phyloP scores from a whole-genome alignment of 768 basidiomycete genomes.

The Phallus indusiatus region DNA sequence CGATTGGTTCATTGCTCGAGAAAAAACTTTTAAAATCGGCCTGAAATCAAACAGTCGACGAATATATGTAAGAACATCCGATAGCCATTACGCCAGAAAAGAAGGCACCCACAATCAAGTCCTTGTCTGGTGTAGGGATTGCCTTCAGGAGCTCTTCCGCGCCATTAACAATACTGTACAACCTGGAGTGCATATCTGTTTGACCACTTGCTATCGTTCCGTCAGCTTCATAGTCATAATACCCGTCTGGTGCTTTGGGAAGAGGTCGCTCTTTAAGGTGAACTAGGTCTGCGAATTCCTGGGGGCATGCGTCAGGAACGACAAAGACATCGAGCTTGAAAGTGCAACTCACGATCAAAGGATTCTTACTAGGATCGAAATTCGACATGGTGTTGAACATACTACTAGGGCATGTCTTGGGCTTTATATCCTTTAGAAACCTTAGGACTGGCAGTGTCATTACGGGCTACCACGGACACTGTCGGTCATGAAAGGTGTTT shows the following conservation, averaged over 20 bases:
- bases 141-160: not conserved
- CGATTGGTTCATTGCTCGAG: conserved; percentile 22
- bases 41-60: not conserved
- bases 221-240: conserved; percentile 33
- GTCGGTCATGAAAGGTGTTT: too few relatives aligned
- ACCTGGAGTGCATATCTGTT: conserved; percentile 24
- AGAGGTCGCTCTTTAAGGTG: conserved; percentile 28
- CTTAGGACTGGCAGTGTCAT: too few relatives aligned
- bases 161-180: conserved; percentile 13
- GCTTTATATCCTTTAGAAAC: too few relatives aligned
- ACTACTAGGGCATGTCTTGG: too few relatives aligned
- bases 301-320: too few relatives aligned
- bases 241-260: conserved; percentile 34
- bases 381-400: too few relatives aligned
- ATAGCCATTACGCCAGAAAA: conserved; percentile 7
- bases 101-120: conserved; percentile 13
- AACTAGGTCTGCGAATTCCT: conserved; percentile 9
- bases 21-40: conserved; percentile 9
- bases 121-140: conserved; percentile 11
- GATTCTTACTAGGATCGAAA: too few relatives aligned
- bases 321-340: too few relatives aligned
- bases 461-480: too few relatives aligned
- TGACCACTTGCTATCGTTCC: conserved; percentile 12
- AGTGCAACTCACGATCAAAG: too few relatives aligned
- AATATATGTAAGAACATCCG: conserved; percentile 7